phyloP scores from a whole-genome alignment of 257 asterid species.

The Lantana camara region DNA sequence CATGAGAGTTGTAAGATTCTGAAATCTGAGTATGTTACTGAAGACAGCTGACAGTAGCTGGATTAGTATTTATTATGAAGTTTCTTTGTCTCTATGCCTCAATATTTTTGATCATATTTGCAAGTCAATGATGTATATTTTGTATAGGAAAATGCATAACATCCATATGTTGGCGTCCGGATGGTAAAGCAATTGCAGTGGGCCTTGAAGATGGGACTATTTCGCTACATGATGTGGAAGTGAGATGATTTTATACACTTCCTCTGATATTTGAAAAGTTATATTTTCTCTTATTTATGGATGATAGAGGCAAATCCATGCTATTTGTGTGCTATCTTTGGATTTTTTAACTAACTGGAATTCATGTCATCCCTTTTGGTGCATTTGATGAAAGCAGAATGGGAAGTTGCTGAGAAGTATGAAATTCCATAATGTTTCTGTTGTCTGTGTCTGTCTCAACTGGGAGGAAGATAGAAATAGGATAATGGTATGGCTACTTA shows the following conservation, averaged over 20 bases:
- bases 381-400: constrained; percentile 53
- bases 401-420: constrained; percentile 87
- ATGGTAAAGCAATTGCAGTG: constrained; percentile 90
- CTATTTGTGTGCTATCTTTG: background rate
- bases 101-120: background rate
- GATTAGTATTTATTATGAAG: background rate
- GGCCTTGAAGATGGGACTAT: constrained; percentile 95
- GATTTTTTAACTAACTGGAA: constrained; percentile 13
- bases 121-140: constrained; percentile 19
- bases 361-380: constrained; percentile 19
- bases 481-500: constrained; percentile 44
- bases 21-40: constrained; percentile 1
- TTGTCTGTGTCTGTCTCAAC: constrained; percentile 80
- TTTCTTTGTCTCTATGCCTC: constrained; percentile 1
- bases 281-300: constrained; percentile 3
- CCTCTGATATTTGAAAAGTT: background rate
- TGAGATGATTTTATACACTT: constrained; percentile 38
- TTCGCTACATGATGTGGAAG: constrained; percentile 93
- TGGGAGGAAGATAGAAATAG: constrained; percentile 87
- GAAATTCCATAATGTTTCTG: constrained; percentile 70
- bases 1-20: background rate
- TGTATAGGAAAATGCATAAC: constrained; percentile 70
- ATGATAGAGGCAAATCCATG: background rate
- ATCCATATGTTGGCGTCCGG: constrained; percentile 98
- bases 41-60: background rate